Evolutionary conservation across 2,329 filamentous ascomycete species (phyloP), one percentile per base, ranked within the genome.

Genomic region (Blastomyces silverae): DNA sequence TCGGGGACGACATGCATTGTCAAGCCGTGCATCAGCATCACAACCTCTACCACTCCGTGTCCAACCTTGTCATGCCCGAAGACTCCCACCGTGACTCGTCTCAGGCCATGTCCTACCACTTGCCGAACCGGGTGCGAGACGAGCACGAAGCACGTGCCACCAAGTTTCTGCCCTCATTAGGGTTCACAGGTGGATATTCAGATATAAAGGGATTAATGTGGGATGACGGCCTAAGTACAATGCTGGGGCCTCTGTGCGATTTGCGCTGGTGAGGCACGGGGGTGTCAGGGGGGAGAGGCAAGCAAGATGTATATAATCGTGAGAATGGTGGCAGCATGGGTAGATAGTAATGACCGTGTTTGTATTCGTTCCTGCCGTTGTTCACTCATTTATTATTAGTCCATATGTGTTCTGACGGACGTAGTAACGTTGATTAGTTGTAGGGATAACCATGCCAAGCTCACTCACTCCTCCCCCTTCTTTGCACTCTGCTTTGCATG

Each of bases 11-110:
- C 52, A 52, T 69, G 66, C 64, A 53, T 67, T 28, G 61, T 39
- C 42, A 22, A 65, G 17, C 60, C 61, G 39, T 69, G 67, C 64
- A 66, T 68, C 39, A 44, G 50, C n/a, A 46, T 61, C 7, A 61
- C 55, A n/a, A 66, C 65, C n/a, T 55, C 39, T n/a, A 66, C 65
- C 4, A 20, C 65, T 28, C 67, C 67, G 20, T 69, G 67, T 46
- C 62, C 59, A 25, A 67, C 63, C 25, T 8, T 28, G 10, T 44
- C 52, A 7, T 69, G 67, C 55, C 22, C 53, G 8, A 28, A 25
- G 13, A 68, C 66, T 8, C 60, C 64, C 7, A 69, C 67, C 5
- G 46, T 34, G 64, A 68, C 66, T 6, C 22, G 56, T 37, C 46
- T 22, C 44, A 20, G 57, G 39, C 59, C 67, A 28, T 66, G 66